Conservation (phyloP, 192 early-diverging fungal species). For the Entomortierella chlamydospora region DNA sequence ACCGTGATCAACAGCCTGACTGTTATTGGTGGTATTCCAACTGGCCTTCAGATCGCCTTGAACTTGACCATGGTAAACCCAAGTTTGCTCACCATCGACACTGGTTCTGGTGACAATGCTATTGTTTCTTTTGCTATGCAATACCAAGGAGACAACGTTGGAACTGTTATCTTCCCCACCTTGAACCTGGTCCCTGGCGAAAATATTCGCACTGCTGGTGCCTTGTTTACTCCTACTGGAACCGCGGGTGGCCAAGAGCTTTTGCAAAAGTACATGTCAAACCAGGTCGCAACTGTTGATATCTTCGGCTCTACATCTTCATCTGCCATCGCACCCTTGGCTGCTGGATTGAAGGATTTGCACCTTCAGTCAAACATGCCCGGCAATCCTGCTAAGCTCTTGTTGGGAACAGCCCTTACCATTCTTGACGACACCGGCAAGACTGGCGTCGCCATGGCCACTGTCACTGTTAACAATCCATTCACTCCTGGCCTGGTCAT, state of each 20-base stretch:
- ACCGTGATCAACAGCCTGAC: conserved; percentile 65
- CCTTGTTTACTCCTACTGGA: conserved; percentile 60
- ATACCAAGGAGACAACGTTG: conserved; percentile 56
- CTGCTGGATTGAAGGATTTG: conserved; percentile 54
- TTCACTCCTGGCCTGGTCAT: conserved; percentile 63
- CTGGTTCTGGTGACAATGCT: conserved; percentile 60
- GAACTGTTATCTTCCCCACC: conserved; percentile 57
- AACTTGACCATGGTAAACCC: conserved; percentile 61
- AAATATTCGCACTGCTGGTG: conserved; percentile 58
- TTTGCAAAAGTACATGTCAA: conserved; percentile 63
- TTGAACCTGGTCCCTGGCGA: conserved; percentile 60
- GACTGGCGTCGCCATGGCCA: conserved; percentile 59
- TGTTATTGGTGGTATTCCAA: conserved; percentile 62
- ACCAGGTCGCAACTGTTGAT: conserved; percentile 53
- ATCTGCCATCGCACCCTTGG: conserved; percentile 60
- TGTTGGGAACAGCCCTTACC: conserved; percentile 56
- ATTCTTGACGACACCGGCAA: conserved; percentile 57
- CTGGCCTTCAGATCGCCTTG: conserved; percentile 57
- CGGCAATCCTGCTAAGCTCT: conserved; percentile 58
- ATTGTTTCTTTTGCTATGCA: conserved; percentile 63
- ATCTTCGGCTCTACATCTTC: conserved; percentile 58
- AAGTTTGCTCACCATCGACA: conserved; percentile 57
- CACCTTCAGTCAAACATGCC: conserved; percentile 61
- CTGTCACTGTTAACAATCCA: conserved; percentile 66
- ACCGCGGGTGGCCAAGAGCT: conserved; percentile 60